Base-by-base conservation (phyloP, 805 yeast species). In the Hermanozyma aechmeae region DNA sequence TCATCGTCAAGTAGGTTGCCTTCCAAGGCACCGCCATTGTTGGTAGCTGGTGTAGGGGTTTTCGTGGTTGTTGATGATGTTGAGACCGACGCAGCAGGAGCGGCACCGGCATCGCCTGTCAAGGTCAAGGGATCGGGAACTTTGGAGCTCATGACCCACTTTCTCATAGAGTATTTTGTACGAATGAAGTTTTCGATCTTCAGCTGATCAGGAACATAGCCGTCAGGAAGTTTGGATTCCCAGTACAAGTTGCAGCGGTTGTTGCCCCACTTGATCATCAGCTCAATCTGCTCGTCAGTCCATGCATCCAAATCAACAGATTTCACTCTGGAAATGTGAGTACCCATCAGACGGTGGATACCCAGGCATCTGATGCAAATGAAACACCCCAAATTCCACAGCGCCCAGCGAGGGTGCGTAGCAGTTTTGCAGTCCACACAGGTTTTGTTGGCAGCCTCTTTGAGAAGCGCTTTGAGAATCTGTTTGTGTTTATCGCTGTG, bases 321-420 rank as follows among this genome's bases (percentile, higher is more conserved):
- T 50, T 92, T 84, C 28, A 92, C 97, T 48, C 84, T 71, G 16
- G 94, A 79, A 26, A 89, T 85, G 56, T 89, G 98, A 0, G 96
- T 87, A 1, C 98, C 97, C 79, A 89, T 76, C 29, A 89, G 74
- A 49, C 97, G 68, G 52, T 89, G 98, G 38, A 89, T 81, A 2
- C 98, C 98, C 2, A 96, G 87, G 56, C 98, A 89, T 45, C 92
- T 69, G 39, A 89, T 89, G 55, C 98, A 89, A 24, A 89, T 71
- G 47, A 92, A 87, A 32, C 92, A 75, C 15, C 98, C 98, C 30
- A 89, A 55, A 43, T 80, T 86, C 96, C 96, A 89, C 13, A 93
- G 79, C 8, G 97, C 96, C 98, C 98, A 89, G 31, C 97, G 70
- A 14, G 98, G 98, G 54, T 89, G 94, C 20, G 79, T 70, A 10